Percentiles rank a stretch among this genome's conserved stretches.
Evolutionary conservation across 106 monocot species (phyloP).

Genomic region (Dendrobium catenatum): DNA sequence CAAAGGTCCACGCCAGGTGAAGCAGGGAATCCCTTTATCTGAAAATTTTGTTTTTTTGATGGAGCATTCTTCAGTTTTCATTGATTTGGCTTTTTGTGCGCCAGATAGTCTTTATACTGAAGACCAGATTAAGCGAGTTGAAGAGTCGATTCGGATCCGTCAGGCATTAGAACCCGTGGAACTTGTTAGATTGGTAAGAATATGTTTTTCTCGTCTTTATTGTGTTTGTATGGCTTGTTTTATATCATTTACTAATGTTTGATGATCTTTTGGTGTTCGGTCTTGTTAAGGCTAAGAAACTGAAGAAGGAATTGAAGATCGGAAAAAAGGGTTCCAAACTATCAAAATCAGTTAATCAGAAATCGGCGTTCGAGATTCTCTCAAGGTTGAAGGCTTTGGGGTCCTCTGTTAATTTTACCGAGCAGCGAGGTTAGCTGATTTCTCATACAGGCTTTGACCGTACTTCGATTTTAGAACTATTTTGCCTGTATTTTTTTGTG

Average conservation of each 20-base stretch:
- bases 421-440: constrained; percentile 45
- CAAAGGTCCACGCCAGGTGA: constrained; percentile 6
- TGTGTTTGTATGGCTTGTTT: not conserved
- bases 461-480: too few relatives aligned
- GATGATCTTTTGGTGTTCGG: constrained; percentile 3
- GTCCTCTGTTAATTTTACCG: constrained; percentile 13
- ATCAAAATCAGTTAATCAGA: constrained; percentile 41
- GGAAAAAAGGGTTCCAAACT: constrained; percentile 40
- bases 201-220: not conserved
- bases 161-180: constrained; percentile 45
- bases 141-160: constrained; percentile 65
- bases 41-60: not conserved
- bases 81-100: constrained; percentile 3
- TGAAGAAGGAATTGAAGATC: constrained; percentile 35
- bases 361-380: constrained; percentile 62
- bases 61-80: not conserved
- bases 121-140: constrained; percentile 54
- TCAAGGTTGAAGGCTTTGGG: constrained; percentile 38
- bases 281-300: constrained; percentile 43
- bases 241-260: constrained; percentile 1
- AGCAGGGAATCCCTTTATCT: not conserved
- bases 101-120: constrained; percentile 39
- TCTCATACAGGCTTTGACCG: not conserved
- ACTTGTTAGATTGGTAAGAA: constrained; percentile 47
- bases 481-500: not conserved